These are phyloP conservation scores for Solanum pennellii DNA, from an alignment of 257 asterid species.

Conservation along the genomic window DNA sequence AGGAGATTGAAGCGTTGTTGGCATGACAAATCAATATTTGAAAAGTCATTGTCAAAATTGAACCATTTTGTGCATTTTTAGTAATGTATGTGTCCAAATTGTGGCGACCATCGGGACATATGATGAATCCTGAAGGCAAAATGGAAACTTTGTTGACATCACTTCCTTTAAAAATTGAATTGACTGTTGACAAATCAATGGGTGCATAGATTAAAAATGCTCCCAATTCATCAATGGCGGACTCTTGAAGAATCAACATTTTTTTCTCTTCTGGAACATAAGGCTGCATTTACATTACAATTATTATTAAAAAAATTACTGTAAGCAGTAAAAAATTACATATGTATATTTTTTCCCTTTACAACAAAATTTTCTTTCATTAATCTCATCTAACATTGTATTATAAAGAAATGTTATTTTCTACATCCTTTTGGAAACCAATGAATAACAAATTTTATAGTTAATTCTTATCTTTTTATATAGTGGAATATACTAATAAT, in stretches of 20 bases:
- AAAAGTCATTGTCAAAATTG: constrained; percentile 46
- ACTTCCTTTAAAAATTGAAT: constrained; percentile 22
- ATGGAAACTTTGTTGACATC: constrained; percentile 18
- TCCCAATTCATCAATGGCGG: constrained; percentile 32
- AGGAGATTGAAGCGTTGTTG: constrained; percentile 3
- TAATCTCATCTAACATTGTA: neutral
- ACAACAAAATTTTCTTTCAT: neutral
- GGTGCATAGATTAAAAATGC: constrained; percentile 45
- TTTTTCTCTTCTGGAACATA: constrained; percentile 24
- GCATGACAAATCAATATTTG: constrained; percentile 19
- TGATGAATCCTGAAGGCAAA: constrained; percentile 18
- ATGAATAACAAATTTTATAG: too few species aligned
- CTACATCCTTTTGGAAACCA: too few species aligned
- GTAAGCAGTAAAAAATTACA: neutral
- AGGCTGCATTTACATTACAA: constrained; percentile 24
- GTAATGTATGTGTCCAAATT: neutral
- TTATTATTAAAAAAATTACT: neutral
- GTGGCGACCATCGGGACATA: constrained; percentile 26
- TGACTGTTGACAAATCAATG: constrained; percentile 12
- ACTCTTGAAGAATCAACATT: constrained; percentile 54
- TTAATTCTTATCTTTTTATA: too few species aligned
- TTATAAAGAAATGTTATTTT: neutral
- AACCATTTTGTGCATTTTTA: constrained; percentile 9
- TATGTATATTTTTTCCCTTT: neutral
- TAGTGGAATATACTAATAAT: too few species aligned